These are phyloP conservation scores for Phaeosphaeriaceae sp. DNA, from an alignment of 2,329 filamentous ascomycete species.

Conservation along the genomic window DNA sequence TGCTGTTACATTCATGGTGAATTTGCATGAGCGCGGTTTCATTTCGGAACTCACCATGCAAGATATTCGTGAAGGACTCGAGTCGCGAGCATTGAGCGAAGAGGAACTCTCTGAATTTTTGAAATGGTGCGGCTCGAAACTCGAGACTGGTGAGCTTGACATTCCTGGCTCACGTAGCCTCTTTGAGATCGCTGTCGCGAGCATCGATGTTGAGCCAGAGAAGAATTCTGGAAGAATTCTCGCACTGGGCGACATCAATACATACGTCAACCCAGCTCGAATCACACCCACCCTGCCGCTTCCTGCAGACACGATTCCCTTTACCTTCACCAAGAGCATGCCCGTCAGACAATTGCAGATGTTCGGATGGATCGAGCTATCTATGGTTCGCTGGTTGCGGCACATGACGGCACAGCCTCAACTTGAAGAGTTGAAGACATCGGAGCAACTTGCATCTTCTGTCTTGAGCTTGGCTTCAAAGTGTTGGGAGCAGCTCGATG, in stretches of 20 bases:
- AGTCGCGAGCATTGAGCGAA: slow-evolving; percentile 80
- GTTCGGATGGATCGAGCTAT: slow-evolving; percentile 85
- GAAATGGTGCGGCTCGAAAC: slow-evolving; percentile 80
- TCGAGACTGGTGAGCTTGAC: slow-evolving; percentile 76
- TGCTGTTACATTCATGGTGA: slow-evolving; percentile 76
- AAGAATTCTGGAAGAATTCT: slow-evolving; percentile 73
- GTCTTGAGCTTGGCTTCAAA: slow-evolving; percentile 85
- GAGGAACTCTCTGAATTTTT: slow-evolving; percentile 84
- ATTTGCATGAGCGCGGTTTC: slow-evolving; percentile 82
- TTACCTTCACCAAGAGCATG: slow-evolving; percentile 79
- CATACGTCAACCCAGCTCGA: slow-evolving; percentile 77
- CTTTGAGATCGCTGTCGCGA: slow-evolving; percentile 81
- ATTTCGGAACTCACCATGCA: slow-evolving; percentile 86
- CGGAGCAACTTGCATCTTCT: slow-evolving; percentile 76
- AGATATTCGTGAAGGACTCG: slow-evolving; percentile 85
- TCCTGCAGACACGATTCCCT: slow-evolving; percentile 82
- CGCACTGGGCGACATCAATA: slow-evolving; percentile 75
- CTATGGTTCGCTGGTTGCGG: slow-evolving; percentile 83
- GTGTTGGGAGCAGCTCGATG: slow-evolving; percentile 83
- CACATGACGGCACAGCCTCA: slow-evolving; percentile 72
- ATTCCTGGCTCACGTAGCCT: slow-evolving; percentile 71
- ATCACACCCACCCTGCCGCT: slow-evolving; percentile 84
- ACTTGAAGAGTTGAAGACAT: slow-evolving; percentile 70
- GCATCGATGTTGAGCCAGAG: slow-evolving; percentile 61
- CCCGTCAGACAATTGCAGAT: slow-evolving; percentile 73